Evolutionary conservation across 768 basidiomycete species (phyloP), one percentile per base, ranked within the genome.

Genomic region (Calocera cornea): DNA sequence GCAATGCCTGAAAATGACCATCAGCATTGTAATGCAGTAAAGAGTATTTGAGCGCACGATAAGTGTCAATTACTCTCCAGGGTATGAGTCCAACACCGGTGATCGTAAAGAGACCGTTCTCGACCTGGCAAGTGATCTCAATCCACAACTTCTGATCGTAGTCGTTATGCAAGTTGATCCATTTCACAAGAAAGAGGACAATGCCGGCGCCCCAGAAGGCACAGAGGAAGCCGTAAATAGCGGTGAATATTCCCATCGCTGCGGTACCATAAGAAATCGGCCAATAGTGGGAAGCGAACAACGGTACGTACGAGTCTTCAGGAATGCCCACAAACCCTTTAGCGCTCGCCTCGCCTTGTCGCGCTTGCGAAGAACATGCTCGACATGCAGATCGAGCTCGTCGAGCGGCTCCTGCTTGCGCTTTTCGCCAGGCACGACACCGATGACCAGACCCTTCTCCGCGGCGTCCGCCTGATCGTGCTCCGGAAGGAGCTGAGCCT

Each of bases 191-290:
- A 76, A 92, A 87, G 65, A 92, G 76, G 16, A 92, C 88, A 69
- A 94, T 86, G 2, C 87, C 91, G 24, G 89, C 84, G 17, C 92
- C 91, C 91, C 90, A 94, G 72, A 94, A 92, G 0, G 87, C 91
- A 41, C 87, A 84, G 44, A 85, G 75, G 73, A 92, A 88, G 0
- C 89, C 90, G 76, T 92, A 92, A 11, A 92, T 83, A 7, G 84
- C 88, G 1, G 84, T 83, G 36, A 88, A 77, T 40, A 87, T 76
- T 82, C 90, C 88, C 77, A 89, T 81, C 12, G 88, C 86, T 88
- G 72, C 33, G 66, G 29, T 14, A 7, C 63, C 50, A 63, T 22
- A 29, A 34, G 31, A 7, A 60, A 2, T 2, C 19, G 11, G 14
- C 27, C 14, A 33, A 16, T 5, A 60, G 24, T 22, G 31, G 54